phyloP scores from a whole-genome alignment of 2,329 filamentous ascomycete species.

The Akanthomyces dipterigenus region DNA sequence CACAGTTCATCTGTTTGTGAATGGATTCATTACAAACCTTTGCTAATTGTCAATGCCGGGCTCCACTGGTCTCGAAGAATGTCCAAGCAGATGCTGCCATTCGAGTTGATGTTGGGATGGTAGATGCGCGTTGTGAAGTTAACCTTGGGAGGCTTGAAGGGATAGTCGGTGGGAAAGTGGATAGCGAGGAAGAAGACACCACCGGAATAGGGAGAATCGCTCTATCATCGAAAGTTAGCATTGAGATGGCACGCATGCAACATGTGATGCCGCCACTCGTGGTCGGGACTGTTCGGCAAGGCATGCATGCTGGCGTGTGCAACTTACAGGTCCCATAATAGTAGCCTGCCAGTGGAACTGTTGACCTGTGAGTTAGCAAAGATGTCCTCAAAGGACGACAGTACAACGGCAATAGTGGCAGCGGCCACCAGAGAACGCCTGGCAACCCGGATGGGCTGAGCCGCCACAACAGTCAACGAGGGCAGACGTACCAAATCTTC shows the following conservation, averaged over 20 bases:
- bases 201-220: constrained; percentile 94
- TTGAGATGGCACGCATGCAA: background rate
- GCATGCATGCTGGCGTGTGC: constrained; percentile 12
- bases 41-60: constrained; percentile 94
- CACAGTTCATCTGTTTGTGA: background rate
- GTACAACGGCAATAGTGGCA: background rate
- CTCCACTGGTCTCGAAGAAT: constrained; percentile 99
- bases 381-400: background rate
- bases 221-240: constrained; percentile 44
- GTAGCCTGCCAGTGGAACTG: constrained; percentile 99
- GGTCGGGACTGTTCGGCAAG: background rate
- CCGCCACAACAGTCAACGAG: constrained; percentile 20
- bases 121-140: constrained; percentile 99
- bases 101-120: constrained; percentile 99
- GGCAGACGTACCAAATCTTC: constrained; percentile 84
- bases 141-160: constrained; percentile 99
- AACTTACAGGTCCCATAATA: constrained; percentile 97
- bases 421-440: background rate
- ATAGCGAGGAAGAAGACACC: constrained; percentile 99
- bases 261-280: background rate
- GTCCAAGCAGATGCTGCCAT: constrained; percentile 97
- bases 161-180: constrained; percentile 99
- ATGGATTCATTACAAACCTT: constrained; percentile 58
- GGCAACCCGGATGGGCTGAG: constrained; percentile 11
- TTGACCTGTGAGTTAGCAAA: constrained; percentile 19